Evolutionary conservation across 331 rosid genomes (phyloP).

Genomic region (Quercus tomentella): DNA sequence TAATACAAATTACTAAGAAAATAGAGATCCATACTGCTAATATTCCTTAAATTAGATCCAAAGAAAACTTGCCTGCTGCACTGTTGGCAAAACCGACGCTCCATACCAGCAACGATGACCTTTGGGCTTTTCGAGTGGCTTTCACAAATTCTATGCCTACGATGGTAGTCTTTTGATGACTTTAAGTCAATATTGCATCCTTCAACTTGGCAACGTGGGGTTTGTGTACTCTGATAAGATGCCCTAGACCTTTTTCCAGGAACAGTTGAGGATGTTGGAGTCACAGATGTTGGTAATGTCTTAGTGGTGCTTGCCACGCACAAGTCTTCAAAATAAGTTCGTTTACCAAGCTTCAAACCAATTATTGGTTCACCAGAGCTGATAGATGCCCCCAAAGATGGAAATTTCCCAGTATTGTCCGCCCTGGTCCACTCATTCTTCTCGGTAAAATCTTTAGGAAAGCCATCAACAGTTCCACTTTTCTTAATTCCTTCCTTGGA

Average conservation of each 20-base stretch:
- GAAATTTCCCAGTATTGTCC: slow-evolving; percentile 36
- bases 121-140: slow-evolving; percentile 77
- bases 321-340: slow-evolving; percentile 67
- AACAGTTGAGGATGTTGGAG: slow-evolving; percentile 25
- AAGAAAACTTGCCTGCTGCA: slow-evolving; percentile 74
- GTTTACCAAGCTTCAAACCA: slow-evolving; percentile 81
- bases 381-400: slow-evolving; percentile 42
- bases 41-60: no score
- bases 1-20: not conserved
- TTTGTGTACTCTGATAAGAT: slow-evolving; percentile 30
- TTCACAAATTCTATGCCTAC: slow-evolving; percentile 80
- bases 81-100: slow-evolving; percentile 92
- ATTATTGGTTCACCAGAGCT: slow-evolving; percentile 76
- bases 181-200: slow-evolving; percentile 78
- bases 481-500: slow-evolving; percentile 61
- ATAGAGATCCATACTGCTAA: not conserved
- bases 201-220: slow-evolving; percentile 78
- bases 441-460: slow-evolving; percentile 41
- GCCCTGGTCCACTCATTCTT: slow-evolving; percentile 42
- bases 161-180: slow-evolving; percentile 77
- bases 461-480: slow-evolving; percentile 37
- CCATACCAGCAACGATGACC: slow-evolving; percentile 63
- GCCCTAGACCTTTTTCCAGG: slow-evolving; percentile 47
- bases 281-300: slow-evolving; percentile 31
- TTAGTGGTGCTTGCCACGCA: slow-evolving; percentile 38